Conservation (phyloP, 768 basidiomycete genomes). For the Lactarius deliciosus region DNA sequence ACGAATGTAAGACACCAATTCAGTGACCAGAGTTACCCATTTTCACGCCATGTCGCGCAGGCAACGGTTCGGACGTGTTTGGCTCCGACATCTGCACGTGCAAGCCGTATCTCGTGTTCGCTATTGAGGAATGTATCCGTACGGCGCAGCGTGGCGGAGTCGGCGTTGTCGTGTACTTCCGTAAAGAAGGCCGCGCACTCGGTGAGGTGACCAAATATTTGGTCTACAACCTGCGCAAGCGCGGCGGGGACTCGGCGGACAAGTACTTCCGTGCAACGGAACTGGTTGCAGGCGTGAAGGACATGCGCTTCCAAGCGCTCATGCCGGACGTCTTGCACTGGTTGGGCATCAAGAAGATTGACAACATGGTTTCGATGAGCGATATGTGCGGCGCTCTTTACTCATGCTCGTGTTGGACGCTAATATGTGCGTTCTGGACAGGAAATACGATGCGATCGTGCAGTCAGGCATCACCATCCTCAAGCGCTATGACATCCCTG, state of each 20-base stretch:
- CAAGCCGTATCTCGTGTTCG: constrained; percentile 90
- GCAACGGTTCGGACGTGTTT: constrained; percentile 95
- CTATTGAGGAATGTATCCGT: constrained; percentile 91
- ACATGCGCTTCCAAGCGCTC: constrained; percentile 91
- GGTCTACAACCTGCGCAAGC: constrained; percentile 95
- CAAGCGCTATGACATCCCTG: constrained; percentile 85
- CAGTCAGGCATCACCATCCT: constrained; percentile 81
- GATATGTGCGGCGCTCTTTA: constrained; percentile 56
- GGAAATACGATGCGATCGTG: constrained; percentile 96
- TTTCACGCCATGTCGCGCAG: constrained; percentile 37
- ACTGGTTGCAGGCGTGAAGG: constrained; percentile 90
- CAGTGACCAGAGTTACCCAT: not conserved
- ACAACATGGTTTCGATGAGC: constrained; percentile 89
- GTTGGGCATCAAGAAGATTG: constrained; percentile 88
- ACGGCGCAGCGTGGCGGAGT: constrained; percentile 83
- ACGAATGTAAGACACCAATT: constrained; percentile 68
- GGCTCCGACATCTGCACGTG: constrained; percentile 92
- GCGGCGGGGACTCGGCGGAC: constrained; percentile 89
- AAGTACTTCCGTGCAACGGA: constrained; percentile 95
- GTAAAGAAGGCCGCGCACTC: constrained; percentile 89
- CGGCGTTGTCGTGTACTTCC: constrained; percentile 91
- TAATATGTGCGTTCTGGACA: constrained; percentile 32
- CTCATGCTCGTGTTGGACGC: not conserved
- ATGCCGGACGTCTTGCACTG: constrained; percentile 98
- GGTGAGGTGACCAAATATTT: constrained; percentile 96